These are phyloP conservation scores for Epichloe baconii DNA, from an alignment of 2,329 filamentous ascomycete species.

Conservation along the genomic window DNA sequence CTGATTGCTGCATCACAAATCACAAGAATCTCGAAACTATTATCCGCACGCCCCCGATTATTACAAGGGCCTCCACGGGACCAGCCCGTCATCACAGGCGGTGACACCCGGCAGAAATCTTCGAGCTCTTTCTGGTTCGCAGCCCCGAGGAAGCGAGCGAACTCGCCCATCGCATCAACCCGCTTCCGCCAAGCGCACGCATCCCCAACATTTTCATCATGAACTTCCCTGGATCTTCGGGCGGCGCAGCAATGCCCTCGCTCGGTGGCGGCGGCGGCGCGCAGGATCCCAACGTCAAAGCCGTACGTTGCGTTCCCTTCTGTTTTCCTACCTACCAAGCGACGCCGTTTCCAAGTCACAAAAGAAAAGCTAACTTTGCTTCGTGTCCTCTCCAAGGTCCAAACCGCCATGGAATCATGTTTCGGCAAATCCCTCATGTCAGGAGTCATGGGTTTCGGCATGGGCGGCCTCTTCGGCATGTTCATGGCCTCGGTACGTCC, in stretches of 20 bases:
- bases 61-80: not conserved
- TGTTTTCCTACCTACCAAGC: not conserved
- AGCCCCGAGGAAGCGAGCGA: no score
- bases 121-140: not conserved
- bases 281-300: conserved; percentile 40
- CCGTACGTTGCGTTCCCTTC: conserved; percentile 29
- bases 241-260: conserved; percentile 12
- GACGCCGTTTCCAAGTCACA: not conserved
- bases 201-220: conserved; percentile 13
- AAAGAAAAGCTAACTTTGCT: not conserved
- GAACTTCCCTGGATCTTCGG: conserved; percentile 24
- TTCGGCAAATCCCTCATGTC: conserved; percentile 78
- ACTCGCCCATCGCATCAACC: not conserved
- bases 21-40: no score
- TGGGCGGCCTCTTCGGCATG: conserved; percentile 86
- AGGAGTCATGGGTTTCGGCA: conserved; percentile 84
- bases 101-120: conserved; percentile 28
- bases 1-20: no score
- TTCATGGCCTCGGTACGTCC: conserved; percentile 88
- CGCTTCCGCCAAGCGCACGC: not conserved
- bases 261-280: conserved; percentile 21
- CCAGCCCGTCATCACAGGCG: conserved; percentile 15
- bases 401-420: conserved; percentile 82
- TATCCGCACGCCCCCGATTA: no score
- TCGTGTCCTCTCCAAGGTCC: conserved; percentile 42